Evolutionary conservation across 257 asterid genomes (phyloP).

Genomic region (Nicotiana knightiana): DNA sequence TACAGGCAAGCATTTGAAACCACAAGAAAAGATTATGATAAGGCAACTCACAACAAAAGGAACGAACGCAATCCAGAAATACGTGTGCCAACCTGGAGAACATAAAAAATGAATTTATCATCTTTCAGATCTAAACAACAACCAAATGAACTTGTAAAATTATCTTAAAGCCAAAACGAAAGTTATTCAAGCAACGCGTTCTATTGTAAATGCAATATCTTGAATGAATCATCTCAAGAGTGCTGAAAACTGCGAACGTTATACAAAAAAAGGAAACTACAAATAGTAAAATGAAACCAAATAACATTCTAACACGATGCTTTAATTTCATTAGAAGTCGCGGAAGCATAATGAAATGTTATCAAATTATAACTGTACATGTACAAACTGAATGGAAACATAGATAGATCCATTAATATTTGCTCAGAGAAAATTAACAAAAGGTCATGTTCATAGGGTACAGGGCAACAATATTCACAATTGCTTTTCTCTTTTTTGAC

Average conservation of each 20-base stretch:
- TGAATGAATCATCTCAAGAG: neutral
- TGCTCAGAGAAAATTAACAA: neutral
- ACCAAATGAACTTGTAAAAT: neutral
- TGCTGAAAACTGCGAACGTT: neutral
- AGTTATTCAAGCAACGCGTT: neutral
- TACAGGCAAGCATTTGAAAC: neutral
- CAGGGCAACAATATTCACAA: neutral
- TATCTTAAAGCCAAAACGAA: neutral
- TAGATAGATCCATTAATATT: neutral
- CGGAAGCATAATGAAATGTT: neutral
- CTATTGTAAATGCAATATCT: neutral
- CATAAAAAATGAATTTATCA: neutral
- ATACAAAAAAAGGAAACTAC: neutral
- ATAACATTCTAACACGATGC: neutral
- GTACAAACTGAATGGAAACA: neutral
- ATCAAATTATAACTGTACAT: neutral
- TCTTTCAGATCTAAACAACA: neutral
- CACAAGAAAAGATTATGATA: neutral
- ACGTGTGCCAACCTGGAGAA: conserved; percentile 92
- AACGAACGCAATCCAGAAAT: conserved; percentile 90
- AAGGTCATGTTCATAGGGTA: neutral
- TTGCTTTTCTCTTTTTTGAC: neutral
- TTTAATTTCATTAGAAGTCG: neutral
- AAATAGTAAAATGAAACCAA: neutral
- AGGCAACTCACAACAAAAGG: conserved; percentile 71